These are phyloP conservation scores for Serpula lacrymans DNA, from an alignment of 768 basidiomycete species.

Conservation along the genomic window DNA sequence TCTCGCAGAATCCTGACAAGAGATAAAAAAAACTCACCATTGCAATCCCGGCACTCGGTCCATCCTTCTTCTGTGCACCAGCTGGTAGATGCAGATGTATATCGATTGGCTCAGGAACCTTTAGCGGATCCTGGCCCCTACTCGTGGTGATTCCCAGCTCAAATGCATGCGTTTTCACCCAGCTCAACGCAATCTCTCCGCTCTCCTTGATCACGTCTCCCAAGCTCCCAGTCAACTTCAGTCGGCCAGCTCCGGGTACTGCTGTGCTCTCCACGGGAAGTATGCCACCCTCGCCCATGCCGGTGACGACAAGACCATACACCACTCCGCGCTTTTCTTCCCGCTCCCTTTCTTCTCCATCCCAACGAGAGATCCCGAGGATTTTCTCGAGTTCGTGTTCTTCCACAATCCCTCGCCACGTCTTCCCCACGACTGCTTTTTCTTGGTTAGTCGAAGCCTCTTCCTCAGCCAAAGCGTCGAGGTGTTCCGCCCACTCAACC, in stretches of 20 bases:
- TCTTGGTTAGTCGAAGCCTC: constrained; percentile 13
- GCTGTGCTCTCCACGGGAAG: constrained; percentile 81
- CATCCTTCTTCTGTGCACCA: constrained; percentile 92
- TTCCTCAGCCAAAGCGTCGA: constrained; percentile 25
- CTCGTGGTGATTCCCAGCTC: constrained; percentile 72
- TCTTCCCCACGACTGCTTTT: constrained; percentile 23
- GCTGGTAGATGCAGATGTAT: constrained; percentile 87
- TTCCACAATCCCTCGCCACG: constrained; percentile 61
- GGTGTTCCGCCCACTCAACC: constrained; percentile 80
- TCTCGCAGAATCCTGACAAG: background rate
- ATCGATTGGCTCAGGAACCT: constrained; percentile 69
- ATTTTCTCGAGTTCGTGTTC: constrained; percentile 78
- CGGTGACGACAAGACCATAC: constrained; percentile 85
- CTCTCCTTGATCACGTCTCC: constrained; percentile 94
- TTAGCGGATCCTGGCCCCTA: constrained; percentile 70
- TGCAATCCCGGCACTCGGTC: constrained; percentile 86
- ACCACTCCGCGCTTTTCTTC: constrained; percentile 74
- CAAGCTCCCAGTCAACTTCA: constrained; percentile 80
- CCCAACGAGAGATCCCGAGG: constrained; percentile 76
- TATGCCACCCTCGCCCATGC: constrained; percentile 82
- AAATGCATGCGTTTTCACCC: constrained; percentile 87
- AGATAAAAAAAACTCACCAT: constrained; percentile 50
- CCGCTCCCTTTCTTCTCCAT: constrained; percentile 75
- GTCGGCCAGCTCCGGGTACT: constrained; percentile 68
- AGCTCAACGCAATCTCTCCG: constrained; percentile 85